Evolutionary conservation across 1,284 basidiomycete genomes (phyloP).

Genomic region (Rhodotorula sp.): DNA sequence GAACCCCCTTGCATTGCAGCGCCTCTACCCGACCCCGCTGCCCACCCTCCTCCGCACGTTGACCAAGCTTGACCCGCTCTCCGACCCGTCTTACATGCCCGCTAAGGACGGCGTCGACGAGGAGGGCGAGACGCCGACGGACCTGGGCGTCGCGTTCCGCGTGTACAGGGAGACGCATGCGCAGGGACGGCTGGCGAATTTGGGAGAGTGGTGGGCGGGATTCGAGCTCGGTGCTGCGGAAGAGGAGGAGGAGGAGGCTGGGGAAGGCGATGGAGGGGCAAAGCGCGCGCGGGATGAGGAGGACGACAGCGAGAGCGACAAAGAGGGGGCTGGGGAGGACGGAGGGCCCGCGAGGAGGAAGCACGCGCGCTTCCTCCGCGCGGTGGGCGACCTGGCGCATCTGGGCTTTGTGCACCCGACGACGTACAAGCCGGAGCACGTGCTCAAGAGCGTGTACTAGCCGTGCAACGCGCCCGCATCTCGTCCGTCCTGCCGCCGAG

Average conservation of each 20-base stretch:
- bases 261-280: slow-evolving; percentile 1
- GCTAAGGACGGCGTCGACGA: neutral
- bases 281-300: slow-evolving; percentile 17
- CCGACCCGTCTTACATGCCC: neutral
- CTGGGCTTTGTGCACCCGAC: slow-evolving; percentile 43
- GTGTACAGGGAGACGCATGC: slow-evolving; percentile 37
- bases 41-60: slow-evolving; percentile 18
- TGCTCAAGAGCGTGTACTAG: slow-evolving; percentile 44
- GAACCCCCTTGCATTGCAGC: slow-evolving; percentile 4
- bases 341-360: slow-evolving; percentile 23
- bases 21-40: slow-evolving; percentile 24
- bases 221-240: slow-evolving; percentile 28
- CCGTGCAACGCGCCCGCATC: neutral
- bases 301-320: slow-evolving; percentile 19
- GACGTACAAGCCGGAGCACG: slow-evolving; percentile 46
- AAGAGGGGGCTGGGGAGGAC: slow-evolving; percentile 26
- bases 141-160: slow-evolving; percentile 35
- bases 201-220: slow-evolving; percentile 45
- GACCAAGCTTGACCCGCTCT: slow-evolving; percentile 3
- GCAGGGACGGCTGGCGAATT: slow-evolving; percentile 42
- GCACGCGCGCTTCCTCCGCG: slow-evolving; percentile 44
- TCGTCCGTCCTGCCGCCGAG: neutral
- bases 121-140: slow-evolving; percentile 6
- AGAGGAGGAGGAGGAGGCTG: neutral
- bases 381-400: slow-evolving; percentile 42